Evolutionary conservation across 2,329 filamentous ascomycete genomes (phyloP), one percentile per base, ranked within the genome.

Genomic region (Xylaria digitata): DNA sequence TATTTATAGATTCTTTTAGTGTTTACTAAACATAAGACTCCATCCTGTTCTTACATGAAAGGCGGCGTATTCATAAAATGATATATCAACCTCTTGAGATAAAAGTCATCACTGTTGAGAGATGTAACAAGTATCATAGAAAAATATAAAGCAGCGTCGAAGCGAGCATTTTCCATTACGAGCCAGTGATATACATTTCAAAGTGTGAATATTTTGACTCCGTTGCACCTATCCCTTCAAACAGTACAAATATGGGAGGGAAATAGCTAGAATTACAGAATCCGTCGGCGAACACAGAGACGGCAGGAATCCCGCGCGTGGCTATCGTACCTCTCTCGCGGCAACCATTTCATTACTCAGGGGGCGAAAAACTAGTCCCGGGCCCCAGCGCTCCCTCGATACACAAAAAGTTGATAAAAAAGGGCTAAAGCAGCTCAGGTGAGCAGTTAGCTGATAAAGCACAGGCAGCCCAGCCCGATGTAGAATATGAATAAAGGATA

Each of bases 401-500:
- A 37, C 19, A 34, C 59, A 46, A 55, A 66, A 32, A 19, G 6
- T 11, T 9, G 46, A 52, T 17, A 21, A 46, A 49, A 15, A 30
- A n/a, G 23, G 26, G n/a, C n/a, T 54, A 32, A 46, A 49, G 30
- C 23, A 46, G n/a, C 11, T 19, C 52, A 45, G n/a, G 21, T 73
- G 54, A 37, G 48, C 78, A 42, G 45, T 78, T 88, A 97, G 82
- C 94, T 97, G 79, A 99, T 97, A 80, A 98, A 97, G 85, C 96
- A 99, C 67, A 99, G 86, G 79, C 94, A 97, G 60, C 94, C 95
- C 73, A 99, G 84, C 40, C 92, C 92, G 65, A 97, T 84, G 80
- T 99, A 99, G 81, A 98, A 99, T 55, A 98, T 91, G 77, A 97
- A 92, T 60, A 99, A 83, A 63, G 96, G 96, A 78, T 96, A 99